Evolutionary conservation across 1,139 yeast species (phyloP), one percentile per base, ranked within the genome.

Genomic region (Saccharomyces pastorianus): DNA sequence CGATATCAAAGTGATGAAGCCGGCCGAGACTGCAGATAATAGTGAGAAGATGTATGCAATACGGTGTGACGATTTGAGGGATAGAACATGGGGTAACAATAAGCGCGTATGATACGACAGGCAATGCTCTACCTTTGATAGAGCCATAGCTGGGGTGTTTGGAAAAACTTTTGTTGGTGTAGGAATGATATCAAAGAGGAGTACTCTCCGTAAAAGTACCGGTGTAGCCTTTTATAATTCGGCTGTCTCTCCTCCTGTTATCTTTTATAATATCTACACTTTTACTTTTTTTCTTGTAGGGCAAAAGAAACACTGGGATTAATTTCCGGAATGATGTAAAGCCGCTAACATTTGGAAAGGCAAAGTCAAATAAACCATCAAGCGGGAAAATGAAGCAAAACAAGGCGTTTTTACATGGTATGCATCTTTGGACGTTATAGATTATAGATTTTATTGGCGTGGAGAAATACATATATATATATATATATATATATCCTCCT

Each of bases 1-100:
- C n/a, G 96, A 84, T 66, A 89, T 88, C 34, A 90, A 76, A 56
- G 88, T 76, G 54, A 90, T 86, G 20, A 95, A 87, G 1, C 96
- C 97, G 20, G 90, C 83, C 41, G 86, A 78, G 2, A 88, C 75
- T 70, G 96, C 88, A 55, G 87, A 76, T 9, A 78, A 50, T 42
- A 73, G 53, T 1, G 81, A 71, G 25, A 72, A 64, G 9, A 64
- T 51, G 55, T 77, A 77, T 8, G 80, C 76, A 11, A 68, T 57
- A 23, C 58, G 59, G 47, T 72, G 65, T 2, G 75, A 69, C 1
- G 70, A 58, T 6, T 59, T 57, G 2, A 63, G 70, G 49, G 62
- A 71, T 62, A 54, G 62, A 51, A 28, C 53, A 29, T 50, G 63
- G 5, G 70, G 70, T 11, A 76, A 60, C 32, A 65, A 56, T 1